Evolutionary conservation across 129 eudicot species (phyloP).

Genomic region (Artemisia tridentata): DNA sequence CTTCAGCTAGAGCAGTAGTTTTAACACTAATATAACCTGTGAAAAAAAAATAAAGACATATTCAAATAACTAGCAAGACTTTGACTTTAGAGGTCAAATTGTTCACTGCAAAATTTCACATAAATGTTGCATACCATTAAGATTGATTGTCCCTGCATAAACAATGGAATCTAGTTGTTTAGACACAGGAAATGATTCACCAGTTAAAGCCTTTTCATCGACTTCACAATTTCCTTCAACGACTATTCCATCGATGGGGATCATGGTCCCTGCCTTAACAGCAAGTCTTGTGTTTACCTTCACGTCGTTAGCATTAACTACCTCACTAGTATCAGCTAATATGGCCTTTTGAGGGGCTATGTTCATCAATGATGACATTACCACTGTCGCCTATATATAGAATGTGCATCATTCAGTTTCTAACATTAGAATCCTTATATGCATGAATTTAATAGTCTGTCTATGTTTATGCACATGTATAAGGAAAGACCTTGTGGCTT

Average conservation of each 20-base stretch:
- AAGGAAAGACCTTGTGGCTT: too few relatives aligned
- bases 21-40: conserved; percentile 69
- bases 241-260: conserved; percentile 86
- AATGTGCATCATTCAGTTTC: too few relatives aligned
- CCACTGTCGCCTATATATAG: too few relatives aligned
- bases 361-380: too few relatives aligned
- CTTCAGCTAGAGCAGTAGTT: conserved; percentile 79
- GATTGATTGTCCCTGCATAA: conserved; percentile 88
- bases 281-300: conserved; percentile 79
- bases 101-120: neutral
- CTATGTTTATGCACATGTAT: too few relatives aligned
- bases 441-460: too few relatives aligned
- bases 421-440: too few relatives aligned
- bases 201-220: conserved; percentile 79
- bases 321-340: too few relatives aligned
- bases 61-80: neutral
- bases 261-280: conserved; percentile 79
- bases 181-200: conserved; percentile 84
- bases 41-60: conserved; percentile 9
- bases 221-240: conserved; percentile 86
- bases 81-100: conserved; percentile 8
- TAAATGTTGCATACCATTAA: conserved; percentile 52
- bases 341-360: too few relatives aligned
- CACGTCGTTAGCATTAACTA: too few relatives aligned
- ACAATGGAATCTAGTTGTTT: conserved; percentile 74